A percentile compares a stretch with the other conserved stretches of the same genome.
phyloP scores from a whole-genome alignment of 129 eudicot species.

The Flaveria sonorensis region DNA sequence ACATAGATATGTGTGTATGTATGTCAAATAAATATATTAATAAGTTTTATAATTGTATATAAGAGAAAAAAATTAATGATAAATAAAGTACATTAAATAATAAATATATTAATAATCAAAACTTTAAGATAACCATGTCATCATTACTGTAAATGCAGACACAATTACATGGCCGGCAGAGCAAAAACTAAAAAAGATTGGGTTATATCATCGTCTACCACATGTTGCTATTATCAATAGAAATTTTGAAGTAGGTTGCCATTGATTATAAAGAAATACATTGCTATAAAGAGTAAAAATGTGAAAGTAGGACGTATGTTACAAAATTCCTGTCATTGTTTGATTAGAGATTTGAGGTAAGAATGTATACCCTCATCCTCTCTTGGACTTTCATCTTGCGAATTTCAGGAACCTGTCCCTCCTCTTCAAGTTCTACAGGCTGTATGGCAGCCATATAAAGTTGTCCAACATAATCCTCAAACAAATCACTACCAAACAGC shows the following conservation, averaged over 20 bases:
- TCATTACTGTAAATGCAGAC: neutral
- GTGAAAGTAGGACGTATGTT: neutral
- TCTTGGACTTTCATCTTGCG: constrained; percentile 68
- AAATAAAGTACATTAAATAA: neutral
- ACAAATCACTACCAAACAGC: constrained; percentile 85
- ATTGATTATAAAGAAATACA: neutral
- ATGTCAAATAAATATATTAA: neutral
- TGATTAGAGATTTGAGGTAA: constrained; percentile 1
- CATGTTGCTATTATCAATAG: neutral
- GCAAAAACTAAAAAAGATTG: neutral
- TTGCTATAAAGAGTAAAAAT: neutral
- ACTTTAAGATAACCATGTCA: neutral
- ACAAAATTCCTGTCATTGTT: neutral
- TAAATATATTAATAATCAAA: neutral
- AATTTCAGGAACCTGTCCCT: constrained; percentile 57
- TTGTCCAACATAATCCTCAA: constrained; percentile 83
- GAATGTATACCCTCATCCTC: constrained; percentile 62
- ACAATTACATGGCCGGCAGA: neutral
- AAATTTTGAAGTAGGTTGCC: neutral
- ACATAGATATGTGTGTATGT: neutral
- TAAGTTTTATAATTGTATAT: neutral
- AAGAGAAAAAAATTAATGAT: neutral
- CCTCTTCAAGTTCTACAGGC: constrained; percentile 63
- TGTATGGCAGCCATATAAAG: constrained; percentile 71
- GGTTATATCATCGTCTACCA: neutral